Conservation (phyloP, 2,329 filamentous ascomycete species). For the Pseudocercospora eumusae region DNA sequence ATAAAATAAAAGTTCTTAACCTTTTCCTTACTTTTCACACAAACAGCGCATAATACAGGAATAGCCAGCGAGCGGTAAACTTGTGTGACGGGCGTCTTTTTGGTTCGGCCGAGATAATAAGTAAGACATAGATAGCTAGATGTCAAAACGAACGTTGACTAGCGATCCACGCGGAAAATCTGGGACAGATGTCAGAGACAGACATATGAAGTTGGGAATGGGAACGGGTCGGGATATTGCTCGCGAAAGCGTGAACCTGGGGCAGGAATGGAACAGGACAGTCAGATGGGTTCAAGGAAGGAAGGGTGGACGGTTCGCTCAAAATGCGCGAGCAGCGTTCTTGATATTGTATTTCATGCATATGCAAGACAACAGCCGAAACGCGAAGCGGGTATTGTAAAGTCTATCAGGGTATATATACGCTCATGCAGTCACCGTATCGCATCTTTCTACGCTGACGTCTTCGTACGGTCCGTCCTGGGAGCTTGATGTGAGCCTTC, state of each 20-base stretch:
- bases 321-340: neutral
- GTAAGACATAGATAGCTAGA: no score
- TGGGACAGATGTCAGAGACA: no score
- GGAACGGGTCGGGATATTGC: neutral
- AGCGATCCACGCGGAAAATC: neutral
- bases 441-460: neutral
- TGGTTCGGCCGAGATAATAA: conserved; percentile 8
- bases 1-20: neutral
- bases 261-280: no score
- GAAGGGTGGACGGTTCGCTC: neutral
- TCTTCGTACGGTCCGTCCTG: neutral
- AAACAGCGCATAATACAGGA: no score
- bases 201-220: neutral
- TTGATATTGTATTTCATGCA: neutral
- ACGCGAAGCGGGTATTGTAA: neutral
- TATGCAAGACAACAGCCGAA: neutral
- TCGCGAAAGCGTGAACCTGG: neutral
- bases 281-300: no score
- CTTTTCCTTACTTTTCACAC: neutral
- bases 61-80: no score
- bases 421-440: neutral
- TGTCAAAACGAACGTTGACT: neutral
- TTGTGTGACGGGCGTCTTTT: no score
- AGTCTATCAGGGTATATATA: conserved; percentile 8
- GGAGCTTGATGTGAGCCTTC: neutral